phyloP scores from a whole-genome alignment of 441 rosid species.

The Populus hybrid region DNA sequence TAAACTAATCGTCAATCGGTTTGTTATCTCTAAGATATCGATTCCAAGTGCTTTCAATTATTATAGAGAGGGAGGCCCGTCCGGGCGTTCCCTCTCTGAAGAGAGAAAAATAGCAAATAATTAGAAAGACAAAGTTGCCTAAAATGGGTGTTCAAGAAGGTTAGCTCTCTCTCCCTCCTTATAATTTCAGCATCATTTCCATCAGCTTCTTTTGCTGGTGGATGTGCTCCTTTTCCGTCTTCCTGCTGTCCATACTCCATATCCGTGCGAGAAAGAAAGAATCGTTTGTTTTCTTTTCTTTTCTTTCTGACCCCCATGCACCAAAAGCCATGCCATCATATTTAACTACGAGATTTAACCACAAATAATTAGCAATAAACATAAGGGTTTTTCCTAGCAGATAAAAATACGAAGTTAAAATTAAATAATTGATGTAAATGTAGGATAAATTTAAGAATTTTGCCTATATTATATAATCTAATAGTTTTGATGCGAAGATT shows the following conservation, averaged over 20 bases:
- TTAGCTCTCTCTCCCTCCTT: constrained; percentile 57
- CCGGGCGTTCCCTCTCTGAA: constrained; percentile 6
- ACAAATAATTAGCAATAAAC: too few species aligned
- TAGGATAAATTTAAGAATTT: too few species aligned
- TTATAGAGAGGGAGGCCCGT: constrained; percentile 3
- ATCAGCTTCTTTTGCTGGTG: constrained; percentile 62
- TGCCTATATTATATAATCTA: too few species aligned
- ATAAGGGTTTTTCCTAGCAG: too few species aligned
- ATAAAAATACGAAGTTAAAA: too few species aligned
- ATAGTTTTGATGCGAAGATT: too few species aligned
- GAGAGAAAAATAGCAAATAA: constrained; percentile 5
- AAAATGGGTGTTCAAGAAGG: constrained; percentile 50
- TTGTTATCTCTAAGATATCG: too few species aligned
- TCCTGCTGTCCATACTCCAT: background rate
- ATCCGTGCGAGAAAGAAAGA: background rate
- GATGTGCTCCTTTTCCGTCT: constrained; percentile 4
- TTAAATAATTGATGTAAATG: too few species aligned
- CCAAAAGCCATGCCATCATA: too few species aligned
- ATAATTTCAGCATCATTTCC: constrained; percentile 39
- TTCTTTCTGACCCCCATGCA: too few species aligned
- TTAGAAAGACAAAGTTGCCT: background rate
- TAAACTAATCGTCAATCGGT: background rate
- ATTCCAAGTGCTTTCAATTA: background rate
- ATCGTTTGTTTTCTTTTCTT: too few species aligned
- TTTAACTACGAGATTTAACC: too few species aligned